phyloP scores from a whole-genome alignment of 2,329 filamentous ascomycete species.

The Penicillium sp. region DNA sequence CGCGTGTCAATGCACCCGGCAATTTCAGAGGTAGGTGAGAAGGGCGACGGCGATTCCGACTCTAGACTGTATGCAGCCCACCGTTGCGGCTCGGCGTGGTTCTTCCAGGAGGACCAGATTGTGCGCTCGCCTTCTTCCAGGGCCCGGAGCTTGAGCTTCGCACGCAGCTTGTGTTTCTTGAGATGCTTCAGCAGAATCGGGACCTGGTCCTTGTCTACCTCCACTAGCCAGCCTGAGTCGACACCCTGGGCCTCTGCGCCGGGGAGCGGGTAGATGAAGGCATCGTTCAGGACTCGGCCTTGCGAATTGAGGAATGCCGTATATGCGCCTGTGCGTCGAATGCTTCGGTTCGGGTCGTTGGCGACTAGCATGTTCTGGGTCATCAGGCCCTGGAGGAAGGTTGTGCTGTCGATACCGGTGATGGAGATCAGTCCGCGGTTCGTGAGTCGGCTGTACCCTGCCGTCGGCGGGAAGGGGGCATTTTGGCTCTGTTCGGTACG shows the following conservation, averaged over 20 bases:
- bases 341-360: slow-evolving; percentile 39
- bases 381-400: slow-evolving; percentile 84
- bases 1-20: slow-evolving; percentile 42
- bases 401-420: slow-evolving; percentile 73
- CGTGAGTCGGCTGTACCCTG: slow-evolving; percentile 57
- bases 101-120: slow-evolving; percentile 75
- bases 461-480: slow-evolving; percentile 39
- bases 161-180: slow-evolving; percentile 79
- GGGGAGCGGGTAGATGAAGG: slow-evolving; percentile 75
- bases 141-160: slow-evolving; percentile 70
- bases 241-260: slow-evolving; percentile 28
- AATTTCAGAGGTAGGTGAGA: slow-evolving; percentile 29
- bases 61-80: slow-evolving; percentile 44
- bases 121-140: slow-evolving; percentile 64
- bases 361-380: slow-evolving; percentile 66
- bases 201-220: slow-evolving; percentile 72
- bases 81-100: slow-evolving; percentile 38
- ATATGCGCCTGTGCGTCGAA: slow-evolving; percentile 62
- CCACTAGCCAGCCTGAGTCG: slow-evolving; percentile 66
- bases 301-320: slow-evolving; percentile 81
- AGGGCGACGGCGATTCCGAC: slow-evolving; percentile 33
- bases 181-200: slow-evolving; percentile 67
- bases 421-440: slow-evolving; percentile 78
- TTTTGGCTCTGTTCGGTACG: slow-evolving; percentile 16
- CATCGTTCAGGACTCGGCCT: slow-evolving; percentile 82